Evolutionary conservation across 2,329 filamentous ascomycete genomes (phyloP).

Genomic region (Botrytis hyacinthi): DNA sequence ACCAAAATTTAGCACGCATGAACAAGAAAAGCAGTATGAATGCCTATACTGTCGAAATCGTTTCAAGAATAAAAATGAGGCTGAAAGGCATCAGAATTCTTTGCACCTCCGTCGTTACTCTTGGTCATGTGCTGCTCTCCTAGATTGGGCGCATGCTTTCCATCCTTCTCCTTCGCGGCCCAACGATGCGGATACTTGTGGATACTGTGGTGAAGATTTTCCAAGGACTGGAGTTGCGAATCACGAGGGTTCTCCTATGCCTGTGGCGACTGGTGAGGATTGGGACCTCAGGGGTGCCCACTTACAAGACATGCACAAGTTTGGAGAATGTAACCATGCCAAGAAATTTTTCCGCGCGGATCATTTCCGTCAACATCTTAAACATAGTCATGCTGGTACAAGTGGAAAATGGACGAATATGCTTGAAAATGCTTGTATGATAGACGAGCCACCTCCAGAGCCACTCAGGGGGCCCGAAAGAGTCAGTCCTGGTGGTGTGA

Average conservation of each 20-base stretch:
- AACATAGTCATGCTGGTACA: slow-evolving; percentile 93
- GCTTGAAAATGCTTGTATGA: slow-evolving; percentile 94
- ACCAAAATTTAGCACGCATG: slow-evolving; percentile 64
- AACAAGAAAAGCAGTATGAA: slow-evolving; percentile 94
- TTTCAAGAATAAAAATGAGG: slow-evolving; percentile 99
- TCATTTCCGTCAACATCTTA: slow-evolving; percentile 96
- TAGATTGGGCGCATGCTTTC: slow-evolving; percentile 76
- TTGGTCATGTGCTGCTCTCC: slow-evolving; percentile 92
- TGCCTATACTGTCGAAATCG: slow-evolving; percentile 90
- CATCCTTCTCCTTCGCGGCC: slow-evolving; percentile 71
- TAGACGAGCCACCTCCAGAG: slow-evolving; percentile 67
- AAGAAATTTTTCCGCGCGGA: slow-evolving; percentile 99
- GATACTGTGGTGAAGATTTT: slow-evolving; percentile 95
- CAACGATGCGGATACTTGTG: slow-evolving; percentile 75
- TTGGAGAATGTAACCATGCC: slow-evolving; percentile 93
- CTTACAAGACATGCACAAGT: slow-evolving; percentile 90
- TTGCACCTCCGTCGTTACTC: slow-evolving; percentile 89
- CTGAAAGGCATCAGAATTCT: slow-evolving; percentile 93
- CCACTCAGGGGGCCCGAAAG: slow-evolving; percentile 36
- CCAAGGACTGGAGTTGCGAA: slow-evolving; percentile 37
- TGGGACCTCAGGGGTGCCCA: slow-evolving; percentile 87
- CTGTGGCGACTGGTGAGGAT: slow-evolving; percentile 69
- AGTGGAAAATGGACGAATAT: slow-evolving; percentile 99
- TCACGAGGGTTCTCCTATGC: slow-evolving; percentile 44
- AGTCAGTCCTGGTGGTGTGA: slow-evolving; percentile 30